Evolutionary conservation across 139 green algal genomes (phyloP), one percentile per base, ranked within the genome.

Genomic region (Tetratostichococcus sp.): DNA sequence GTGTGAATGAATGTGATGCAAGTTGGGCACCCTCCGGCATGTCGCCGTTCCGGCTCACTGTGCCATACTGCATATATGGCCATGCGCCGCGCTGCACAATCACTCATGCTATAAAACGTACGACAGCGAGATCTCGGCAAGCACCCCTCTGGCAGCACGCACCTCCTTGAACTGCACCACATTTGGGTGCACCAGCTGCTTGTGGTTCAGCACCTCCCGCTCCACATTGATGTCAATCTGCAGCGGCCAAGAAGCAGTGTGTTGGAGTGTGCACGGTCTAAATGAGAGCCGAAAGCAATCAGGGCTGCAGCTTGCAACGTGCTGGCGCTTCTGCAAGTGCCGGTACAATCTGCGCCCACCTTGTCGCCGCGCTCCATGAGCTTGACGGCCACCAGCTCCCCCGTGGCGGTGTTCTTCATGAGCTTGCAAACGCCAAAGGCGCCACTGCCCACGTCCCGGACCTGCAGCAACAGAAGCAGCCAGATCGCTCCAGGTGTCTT

Each of bases 291-390:
- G n/a, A n/a, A n/a, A n/a, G n/a, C n/a, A n/a, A n/a, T n/a, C n/a
- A n/a, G n/a, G n/a, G n/a, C n/a, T n/a, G n/a, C n/a, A n/a, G n/a
- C n/a, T n/a, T n/a, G n/a, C n/a, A n/a, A n/a, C n/a, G n/a, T n/a
- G n/a, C n/a, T n/a, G n/a, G n/a, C n/a, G n/a, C n/a, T n/a, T n/a
- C n/a, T n/a, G n/a, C n/a, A n/a, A n/a, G n/a, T n/a, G n/a, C n/a
- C n/a, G n/a, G n/a, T n/a, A n/a, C n/a, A n/a, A n/a, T n/a, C n/a
- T n/a, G n/a, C n/a, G n/a, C n/a, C n/a, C 39, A 68, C 71, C 50
- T 70, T 83, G 17, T 88, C 77, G 35, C 83, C 83, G 26, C 86
- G 69, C 35, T 81, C 79, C 30, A 91, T 78, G 35, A 79, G 86
- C 79, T 77, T 82, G n/a, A 73, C 71, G 32, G 77, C 77, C 69